Conservation (phyloP, 2,329 filamentous ascomycete species). For the Trichoderma semiorbis region DNA sequence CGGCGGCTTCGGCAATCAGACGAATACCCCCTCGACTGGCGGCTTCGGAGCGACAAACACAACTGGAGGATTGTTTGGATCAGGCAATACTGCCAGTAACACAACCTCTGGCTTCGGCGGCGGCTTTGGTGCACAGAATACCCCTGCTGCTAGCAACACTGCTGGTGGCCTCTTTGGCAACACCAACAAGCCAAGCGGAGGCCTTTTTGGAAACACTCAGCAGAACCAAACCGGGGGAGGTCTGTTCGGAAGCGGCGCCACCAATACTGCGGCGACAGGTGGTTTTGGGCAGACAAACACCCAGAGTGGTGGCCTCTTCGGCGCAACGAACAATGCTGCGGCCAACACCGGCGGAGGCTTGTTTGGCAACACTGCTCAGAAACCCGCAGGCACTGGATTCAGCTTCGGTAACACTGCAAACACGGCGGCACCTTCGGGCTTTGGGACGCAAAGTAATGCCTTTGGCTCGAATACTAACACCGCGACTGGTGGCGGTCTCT, state of each 20-base stretch:
- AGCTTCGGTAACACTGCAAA: slow-evolving; percentile 42
- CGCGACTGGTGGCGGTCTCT: slow-evolving; percentile 33
- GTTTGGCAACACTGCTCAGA: slow-evolving; percentile 41
- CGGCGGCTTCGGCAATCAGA: slow-evolving; percentile 44
- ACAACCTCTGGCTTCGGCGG: slow-evolving; percentile 22
- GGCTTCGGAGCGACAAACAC: slow-evolving; percentile 19
- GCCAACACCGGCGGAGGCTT: slow-evolving; percentile 32
- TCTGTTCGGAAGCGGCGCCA: slow-evolving; percentile 38
- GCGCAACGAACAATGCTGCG: slow-evolving; percentile 27
- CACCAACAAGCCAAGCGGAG: slow-evolving; percentile 28
- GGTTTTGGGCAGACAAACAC: slow-evolving; percentile 38
- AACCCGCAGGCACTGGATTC: slow-evolving; percentile 36
- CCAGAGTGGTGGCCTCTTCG: slow-evolving; percentile 31
- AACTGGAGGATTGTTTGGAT: slow-evolving; percentile 38
- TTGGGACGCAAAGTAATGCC: slow-evolving; percentile 32
- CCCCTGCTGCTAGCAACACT: slow-evolving; percentile 29
- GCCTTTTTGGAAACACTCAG: slow-evolving; percentile 38
- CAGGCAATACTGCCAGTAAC: slow-evolving; percentile 29
- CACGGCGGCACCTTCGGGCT: slow-evolving; percentile 24
- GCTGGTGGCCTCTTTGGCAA: slow-evolving; percentile 25
- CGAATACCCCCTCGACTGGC: slow-evolving; percentile 34
- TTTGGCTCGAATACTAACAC: slow-evolving; percentile 34
- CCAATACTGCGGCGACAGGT: slow-evolving; percentile 28
- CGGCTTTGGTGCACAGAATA: slow-evolving; percentile 38
- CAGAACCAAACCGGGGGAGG: slow-evolving; percentile 32